These are phyloP conservation scores for Malassezia caprae DNA, from an alignment of 1,284 basidiomycete genomes.

Conservation along the genomic window DNA sequence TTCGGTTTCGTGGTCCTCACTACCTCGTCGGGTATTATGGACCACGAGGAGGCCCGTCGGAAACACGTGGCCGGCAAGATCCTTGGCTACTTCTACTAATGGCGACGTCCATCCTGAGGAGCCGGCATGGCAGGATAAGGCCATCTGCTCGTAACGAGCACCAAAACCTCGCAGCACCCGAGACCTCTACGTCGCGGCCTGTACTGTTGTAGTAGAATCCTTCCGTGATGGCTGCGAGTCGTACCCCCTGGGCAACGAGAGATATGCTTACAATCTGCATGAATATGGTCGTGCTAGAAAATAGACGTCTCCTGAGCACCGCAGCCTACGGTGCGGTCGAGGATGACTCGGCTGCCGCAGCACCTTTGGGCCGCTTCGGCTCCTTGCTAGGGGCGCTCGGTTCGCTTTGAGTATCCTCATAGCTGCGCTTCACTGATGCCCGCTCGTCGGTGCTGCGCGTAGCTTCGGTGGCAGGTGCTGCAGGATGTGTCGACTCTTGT, in stretches of 20 bases:
- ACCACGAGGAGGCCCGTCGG: slow-evolving; percentile 97
- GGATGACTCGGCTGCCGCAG: neutral
- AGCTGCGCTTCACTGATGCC: neutral
- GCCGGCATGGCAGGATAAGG: neutral
- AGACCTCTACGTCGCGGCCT: slow-evolving; percentile 10
- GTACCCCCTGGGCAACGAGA: slow-evolving; percentile 15
- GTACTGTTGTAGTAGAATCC: slow-evolving; percentile 14
- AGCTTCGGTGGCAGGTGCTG: neutral
- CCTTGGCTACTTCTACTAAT: slow-evolving; percentile 49
- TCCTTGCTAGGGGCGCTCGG: neutral
- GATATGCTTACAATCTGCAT: neutral
- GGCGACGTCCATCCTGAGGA: neutral
- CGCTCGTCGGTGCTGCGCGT: neutral
- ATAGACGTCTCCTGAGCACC: neutral
- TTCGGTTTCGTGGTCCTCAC: slow-evolving; percentile 96
- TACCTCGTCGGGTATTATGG: slow-evolving; percentile 94
- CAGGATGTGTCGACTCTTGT: neutral
- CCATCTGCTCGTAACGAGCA: neutral
- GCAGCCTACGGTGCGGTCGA: neutral
- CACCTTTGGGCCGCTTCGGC: neutral
- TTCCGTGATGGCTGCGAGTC: slow-evolving; percentile 11
- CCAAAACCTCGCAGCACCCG: slow-evolving; percentile 16
- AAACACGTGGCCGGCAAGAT: slow-evolving; percentile 90
- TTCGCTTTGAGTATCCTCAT: neutral
- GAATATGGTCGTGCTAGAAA: neutral